Evolutionary conservation across 805 yeast genomes (phyloP).

Genomic region (Starmerella floris): DNA sequence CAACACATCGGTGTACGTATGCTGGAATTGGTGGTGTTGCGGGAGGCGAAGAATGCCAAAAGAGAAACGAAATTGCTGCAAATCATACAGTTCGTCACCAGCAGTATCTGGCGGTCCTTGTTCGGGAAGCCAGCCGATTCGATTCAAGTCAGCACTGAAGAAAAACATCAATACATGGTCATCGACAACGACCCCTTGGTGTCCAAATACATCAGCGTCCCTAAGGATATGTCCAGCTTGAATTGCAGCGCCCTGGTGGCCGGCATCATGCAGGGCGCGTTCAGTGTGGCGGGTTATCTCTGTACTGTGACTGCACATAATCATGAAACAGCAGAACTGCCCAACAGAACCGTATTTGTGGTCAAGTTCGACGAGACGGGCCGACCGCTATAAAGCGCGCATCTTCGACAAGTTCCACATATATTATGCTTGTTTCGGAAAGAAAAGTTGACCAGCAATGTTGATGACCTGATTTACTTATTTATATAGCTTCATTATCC

Average conservation of each 20-base stretch:
- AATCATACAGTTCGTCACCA: conserved; percentile 56
- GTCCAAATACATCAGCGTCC: conserved; percentile 60
- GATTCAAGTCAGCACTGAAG: conserved; percentile 56
- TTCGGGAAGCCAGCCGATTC: conserved; percentile 67
- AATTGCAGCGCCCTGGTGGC: conserved; percentile 76
- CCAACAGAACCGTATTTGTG: conserved; percentile 60
- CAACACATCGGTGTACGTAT: conserved; percentile 62
- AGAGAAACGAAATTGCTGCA: conserved; percentile 57
- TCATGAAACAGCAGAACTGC: conserved; percentile 45
- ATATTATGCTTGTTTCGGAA: too few relatives aligned
- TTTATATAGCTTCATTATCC: too few relatives aligned
- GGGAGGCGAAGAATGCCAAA: conserved; percentile 49
- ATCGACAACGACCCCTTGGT: conserved; percentile 61
- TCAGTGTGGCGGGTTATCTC: conserved; percentile 58
- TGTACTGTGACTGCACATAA: conserved; percentile 76
- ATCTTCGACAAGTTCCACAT: too few relatives aligned
- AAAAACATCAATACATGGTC: conserved; percentile 63
- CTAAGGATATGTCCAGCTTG: conserved; percentile 62
- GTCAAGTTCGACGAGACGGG: conserved; percentile 43
- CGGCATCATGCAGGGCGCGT: conserved; percentile 70
- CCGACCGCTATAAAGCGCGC: not conserved
- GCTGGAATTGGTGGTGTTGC: conserved; percentile 51
- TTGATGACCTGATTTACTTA: too few relatives aligned
- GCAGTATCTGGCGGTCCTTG: conserved; percentile 56
- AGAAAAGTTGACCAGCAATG: too few relatives aligned